Percentiles rank a stretch among this genome's conserved stretches.
Evolutionary conservation across 202 grass and related monocot species (phyloP).

Genomic region (Saccharum hybrid): DNA sequence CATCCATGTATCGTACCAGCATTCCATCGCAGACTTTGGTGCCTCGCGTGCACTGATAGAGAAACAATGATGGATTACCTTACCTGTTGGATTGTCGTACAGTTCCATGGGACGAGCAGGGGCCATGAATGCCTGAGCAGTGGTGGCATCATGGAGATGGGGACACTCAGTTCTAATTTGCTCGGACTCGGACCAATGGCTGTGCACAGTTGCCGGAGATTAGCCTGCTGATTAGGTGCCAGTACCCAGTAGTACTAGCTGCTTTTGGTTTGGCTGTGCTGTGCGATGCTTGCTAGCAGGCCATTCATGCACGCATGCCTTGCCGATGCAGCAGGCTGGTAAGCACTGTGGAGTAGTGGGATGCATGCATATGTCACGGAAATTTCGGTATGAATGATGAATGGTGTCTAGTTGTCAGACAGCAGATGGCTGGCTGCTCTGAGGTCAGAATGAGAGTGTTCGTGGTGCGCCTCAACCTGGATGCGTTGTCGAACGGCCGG

Average conservation of each 20-base stretch:
- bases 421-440: constrained; percentile 8
- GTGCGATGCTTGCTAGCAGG: no score
- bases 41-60: neutral
- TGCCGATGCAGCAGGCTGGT: neutral
- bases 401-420: constrained; percentile 44
- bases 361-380: constrained; percentile 29
- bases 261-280: neutral
- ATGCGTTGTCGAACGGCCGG: neutral
- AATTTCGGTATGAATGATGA: constrained; percentile 9
- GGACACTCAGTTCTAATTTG: neutral
- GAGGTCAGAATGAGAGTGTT: neutral
- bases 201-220: neutral
- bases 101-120: neutral
- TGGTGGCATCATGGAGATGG: constrained; percentile 8
- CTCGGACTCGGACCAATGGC: neutral
- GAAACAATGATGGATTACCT: neutral
- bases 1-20: neutral
- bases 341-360: constrained; percentile 22
- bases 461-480: constrained; percentile 36
- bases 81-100: neutral
- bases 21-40: constrained; percentile 21
- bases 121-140: neutral
- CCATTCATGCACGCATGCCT: neutral
- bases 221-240: constrained; percentile 28
- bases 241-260: neutral